Conservation (phyloP, 345 rosid genomes). For the Rhodamnia rubescens region DNA sequence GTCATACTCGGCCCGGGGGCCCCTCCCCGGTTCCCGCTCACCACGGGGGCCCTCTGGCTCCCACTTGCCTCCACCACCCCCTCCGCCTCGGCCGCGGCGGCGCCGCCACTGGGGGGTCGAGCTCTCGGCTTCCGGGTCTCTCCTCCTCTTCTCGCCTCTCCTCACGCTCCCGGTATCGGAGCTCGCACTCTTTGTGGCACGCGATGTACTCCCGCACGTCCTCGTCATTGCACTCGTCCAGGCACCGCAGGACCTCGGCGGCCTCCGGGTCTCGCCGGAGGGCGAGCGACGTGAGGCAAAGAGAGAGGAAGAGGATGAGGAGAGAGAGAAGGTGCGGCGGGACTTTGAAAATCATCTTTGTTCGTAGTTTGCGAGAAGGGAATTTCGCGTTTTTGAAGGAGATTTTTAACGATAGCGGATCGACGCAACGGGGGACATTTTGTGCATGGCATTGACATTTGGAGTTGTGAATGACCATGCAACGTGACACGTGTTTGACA, state of each 20-base stretch:
- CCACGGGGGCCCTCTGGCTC: background rate
- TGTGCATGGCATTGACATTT: background rate
- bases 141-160: background rate
- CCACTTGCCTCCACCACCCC: background rate
- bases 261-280: background rate
- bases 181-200: constrained; percentile 8
- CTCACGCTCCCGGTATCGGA: background rate
- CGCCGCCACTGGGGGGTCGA: background rate
- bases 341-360: background rate
- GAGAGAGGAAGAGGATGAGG: background rate
- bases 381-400: background rate
- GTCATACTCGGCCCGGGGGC: constrained; percentile 9
- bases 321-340: background rate
- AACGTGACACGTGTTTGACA: background rate
- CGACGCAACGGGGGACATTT: background rate
- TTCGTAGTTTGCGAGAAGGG: background rate
- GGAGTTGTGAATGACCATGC: background rate
- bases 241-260: constrained; percentile 5
- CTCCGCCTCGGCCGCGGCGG: background rate
- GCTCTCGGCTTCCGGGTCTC: background rate
- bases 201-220: constrained; percentile 1
- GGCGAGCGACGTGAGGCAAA: background rate
- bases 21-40: background rate
- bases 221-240: constrained; percentile 2
- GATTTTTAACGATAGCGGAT: background rate